Evolutionary conservation across 2,329 filamentous ascomycete genomes (phyloP).

Genomic region (Talaromyces sp.): DNA sequence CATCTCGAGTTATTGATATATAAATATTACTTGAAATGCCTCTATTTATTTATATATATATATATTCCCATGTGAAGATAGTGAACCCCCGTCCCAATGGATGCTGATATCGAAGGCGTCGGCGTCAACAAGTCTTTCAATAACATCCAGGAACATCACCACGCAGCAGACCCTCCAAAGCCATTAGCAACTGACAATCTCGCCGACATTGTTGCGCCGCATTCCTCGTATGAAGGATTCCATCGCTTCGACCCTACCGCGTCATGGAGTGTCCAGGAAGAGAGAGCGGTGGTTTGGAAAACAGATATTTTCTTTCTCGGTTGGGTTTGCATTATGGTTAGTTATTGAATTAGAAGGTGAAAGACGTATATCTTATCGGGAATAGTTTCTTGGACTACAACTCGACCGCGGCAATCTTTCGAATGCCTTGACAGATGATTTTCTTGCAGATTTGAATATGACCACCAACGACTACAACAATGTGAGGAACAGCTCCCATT

Average conservation of each 20-base stretch:
- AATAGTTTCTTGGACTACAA: constrained; percentile 45
- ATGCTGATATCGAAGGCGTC: constrained; percentile 3
- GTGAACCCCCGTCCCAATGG: background rate
- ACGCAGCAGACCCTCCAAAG: background rate
- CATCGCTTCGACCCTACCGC: constrained; percentile 9
- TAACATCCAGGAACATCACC: background rate
- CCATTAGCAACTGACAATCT: constrained; percentile 22
- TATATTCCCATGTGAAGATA: too few species aligned
- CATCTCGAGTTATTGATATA: background rate
- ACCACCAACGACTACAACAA: constrained; percentile 22
- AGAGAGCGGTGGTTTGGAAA: constrained; percentile 10
- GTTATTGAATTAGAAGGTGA: background rate
- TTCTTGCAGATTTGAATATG: constrained; percentile 41
- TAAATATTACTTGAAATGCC: background rate
- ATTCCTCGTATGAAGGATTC: constrained; percentile 3
- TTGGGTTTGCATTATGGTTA: constrained; percentile 52
- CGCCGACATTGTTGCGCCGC: constrained; percentile 21
- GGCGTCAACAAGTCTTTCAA: constrained; percentile 2
- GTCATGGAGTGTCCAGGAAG: constrained; percentile 12
- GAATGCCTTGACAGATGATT: constrained; percentile 55
- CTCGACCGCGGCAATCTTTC: constrained; percentile 55
- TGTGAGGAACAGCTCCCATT: background rate
- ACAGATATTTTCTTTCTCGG: constrained; percentile 14
- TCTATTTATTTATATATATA: too few species aligned
- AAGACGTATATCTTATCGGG: background rate